Evolutionary conservation across 306 rosid genomes (phyloP), one percentile per base, ranked within the genome.

Genomic region (Urtica urens): DNA sequence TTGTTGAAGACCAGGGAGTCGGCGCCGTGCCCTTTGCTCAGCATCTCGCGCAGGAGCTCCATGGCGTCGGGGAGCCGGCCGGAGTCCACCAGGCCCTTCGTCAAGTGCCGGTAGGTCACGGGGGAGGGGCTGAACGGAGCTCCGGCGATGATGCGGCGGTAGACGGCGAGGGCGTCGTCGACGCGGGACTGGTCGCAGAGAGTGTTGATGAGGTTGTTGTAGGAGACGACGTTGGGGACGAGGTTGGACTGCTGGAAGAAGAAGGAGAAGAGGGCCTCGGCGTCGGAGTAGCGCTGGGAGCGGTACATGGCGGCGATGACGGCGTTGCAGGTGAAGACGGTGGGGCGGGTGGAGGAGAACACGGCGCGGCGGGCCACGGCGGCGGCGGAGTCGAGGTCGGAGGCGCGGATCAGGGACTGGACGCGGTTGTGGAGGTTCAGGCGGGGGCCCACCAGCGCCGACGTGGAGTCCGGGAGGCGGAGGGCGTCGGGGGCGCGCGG

Each of bases 251-350:
- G 97, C 19, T 66, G 70, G 75, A 81, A 88, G 70, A 88, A 88
- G 63, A 80, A 88, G 11, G 84, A 85, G 51, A 83, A 83, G 19
- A 88, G 81, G 6, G 82, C 86, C 48, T 76, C 60, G 28, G 93
- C 93, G 30, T 83, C 95, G 7, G 13, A 21, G 48, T 80, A 83
- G 75, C 95, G 72, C 76, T 73, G 72, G 3, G 72, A 78, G 7
- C 96, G 86, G 59, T 81, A 88, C 96, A 88, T 88, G 59, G 93
- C 86, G 2, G 93, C 97, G 8, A 88, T 70, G 35, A 88, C 74
- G 60, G 97, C 97, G 28, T 88, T 88, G 69, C 97, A 88, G n/a
- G 96, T 88, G 75, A 81, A 83, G 8, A 88, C 96, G 7, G 96
- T 88, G n/a, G 96, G 96, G 5, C 94, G 93, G 0, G 88, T 88